Percentiles rank a stretch among this genome's conserved stretches.
phyloP scores from a whole-genome alignment of 345 rosid genomes.

The Eucalyptus curtisii region DNA sequence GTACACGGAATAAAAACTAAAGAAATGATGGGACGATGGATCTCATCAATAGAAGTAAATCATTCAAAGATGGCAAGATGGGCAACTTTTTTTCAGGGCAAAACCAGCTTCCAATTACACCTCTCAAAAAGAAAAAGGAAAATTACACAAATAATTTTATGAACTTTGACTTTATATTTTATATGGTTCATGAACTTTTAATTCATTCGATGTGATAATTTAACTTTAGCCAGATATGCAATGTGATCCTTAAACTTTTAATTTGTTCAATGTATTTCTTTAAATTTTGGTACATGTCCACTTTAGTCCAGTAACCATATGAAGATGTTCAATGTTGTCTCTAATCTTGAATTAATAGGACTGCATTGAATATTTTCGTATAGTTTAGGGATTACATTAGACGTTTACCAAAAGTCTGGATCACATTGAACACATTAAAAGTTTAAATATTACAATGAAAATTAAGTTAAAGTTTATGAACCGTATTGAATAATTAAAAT shows the following conservation, averaged over 20 bases:
- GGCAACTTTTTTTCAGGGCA: background rate
- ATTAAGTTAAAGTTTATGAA: rapidly evolving
- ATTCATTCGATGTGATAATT: rapidly evolving
- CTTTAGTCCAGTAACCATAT: background rate
- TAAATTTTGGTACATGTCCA: background rate
- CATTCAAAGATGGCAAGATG: background rate
- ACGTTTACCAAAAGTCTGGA: rapidly evolving
- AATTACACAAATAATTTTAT: no score
- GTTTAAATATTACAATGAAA: rapidly evolving
- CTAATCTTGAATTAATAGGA: no score
- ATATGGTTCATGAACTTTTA: no score
- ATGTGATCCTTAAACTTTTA: rapidly evolving
- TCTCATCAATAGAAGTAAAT: background rate
- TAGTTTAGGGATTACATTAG: rapidly evolving
- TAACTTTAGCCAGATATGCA: rapidly evolving
- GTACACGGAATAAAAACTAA: background rate
- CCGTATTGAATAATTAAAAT: rapidly evolving
- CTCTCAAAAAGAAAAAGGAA: no score
- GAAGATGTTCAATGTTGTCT: background rate
- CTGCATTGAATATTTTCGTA: rapidly evolving
- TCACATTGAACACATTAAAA: rapidly evolving
- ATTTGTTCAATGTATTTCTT: no score
- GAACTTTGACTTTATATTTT: no score
- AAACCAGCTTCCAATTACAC: background rate
- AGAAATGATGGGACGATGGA: background rate